Conservation (phyloP, 805 yeast species). For the Wickerhamiella azyma region DNA sequence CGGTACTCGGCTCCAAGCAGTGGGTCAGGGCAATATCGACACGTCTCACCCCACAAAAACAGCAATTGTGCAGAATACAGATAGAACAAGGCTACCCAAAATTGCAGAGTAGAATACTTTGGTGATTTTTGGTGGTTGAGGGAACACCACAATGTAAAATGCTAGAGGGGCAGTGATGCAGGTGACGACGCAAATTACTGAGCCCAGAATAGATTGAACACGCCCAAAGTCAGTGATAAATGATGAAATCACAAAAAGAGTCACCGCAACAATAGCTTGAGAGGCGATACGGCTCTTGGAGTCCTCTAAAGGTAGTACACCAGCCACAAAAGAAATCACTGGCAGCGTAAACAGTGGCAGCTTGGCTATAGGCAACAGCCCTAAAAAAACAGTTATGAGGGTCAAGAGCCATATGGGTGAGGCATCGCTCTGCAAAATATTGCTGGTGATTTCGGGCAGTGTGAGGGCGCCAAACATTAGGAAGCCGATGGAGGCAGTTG, state of each 20-base stretch:
- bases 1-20: no score
- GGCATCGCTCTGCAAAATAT: constrained; percentile 48
- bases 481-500: constrained; percentile 51
- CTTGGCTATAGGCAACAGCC: constrained; percentile 74
- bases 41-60: no score
- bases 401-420: constrained; percentile 48
- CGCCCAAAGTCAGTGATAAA: constrained; percentile 67
- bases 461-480: constrained; percentile 64
- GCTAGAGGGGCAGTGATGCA: constrained; percentile 67
- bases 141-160: constrained; percentile 40
- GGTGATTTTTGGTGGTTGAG: neutral
- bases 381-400: constrained; percentile 48
- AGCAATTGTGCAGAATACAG: neutral
- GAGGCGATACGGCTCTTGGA: constrained; percentile 54
- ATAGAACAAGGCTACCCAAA: neutral
- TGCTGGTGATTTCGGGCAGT: constrained; percentile 64
- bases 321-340: constrained; percentile 35
- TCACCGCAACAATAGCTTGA: constrained; percentile 28
- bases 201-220: constrained; percentile 68
- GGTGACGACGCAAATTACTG: constrained; percentile 63
- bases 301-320: neutral
- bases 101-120: neutral
- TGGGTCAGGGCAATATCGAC: no score
- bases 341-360: constrained; percentile 77
- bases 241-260: constrained; percentile 45